phyloP scores from a whole-genome alignment of 2,329 filamentous ascomycete genomes.

The Cercospora berteroae region DNA sequence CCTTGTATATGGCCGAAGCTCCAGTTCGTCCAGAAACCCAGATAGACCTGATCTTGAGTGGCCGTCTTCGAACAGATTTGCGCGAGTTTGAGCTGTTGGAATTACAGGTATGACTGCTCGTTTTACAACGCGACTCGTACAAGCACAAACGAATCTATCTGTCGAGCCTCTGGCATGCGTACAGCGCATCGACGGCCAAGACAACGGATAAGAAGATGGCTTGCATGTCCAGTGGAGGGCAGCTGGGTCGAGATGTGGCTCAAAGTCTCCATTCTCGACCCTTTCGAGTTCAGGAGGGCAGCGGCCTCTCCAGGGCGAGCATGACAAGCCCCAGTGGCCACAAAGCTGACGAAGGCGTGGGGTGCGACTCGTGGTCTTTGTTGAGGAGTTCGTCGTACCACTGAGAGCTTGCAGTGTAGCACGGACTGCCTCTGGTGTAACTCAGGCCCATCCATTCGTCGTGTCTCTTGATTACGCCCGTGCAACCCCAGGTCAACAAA shows the following conservation, averaged over 20 bases:
- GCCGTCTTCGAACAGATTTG: not conserved
- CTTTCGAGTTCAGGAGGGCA: not conserved
- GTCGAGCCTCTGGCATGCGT: not conserved
- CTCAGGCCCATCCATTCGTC: no score
- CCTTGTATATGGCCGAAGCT: not conserved
- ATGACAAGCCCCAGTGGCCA: not conserved
- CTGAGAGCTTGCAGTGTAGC: no score
- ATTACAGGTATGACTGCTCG: no score
- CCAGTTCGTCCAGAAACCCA: not conserved
- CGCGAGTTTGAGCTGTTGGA: not conserved
- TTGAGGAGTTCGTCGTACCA: not conserved
- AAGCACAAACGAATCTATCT: no score
- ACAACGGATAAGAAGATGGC: not conserved
- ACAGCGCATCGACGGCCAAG: not conserved
- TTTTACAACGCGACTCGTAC: no score
- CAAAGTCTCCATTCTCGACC: not conserved
- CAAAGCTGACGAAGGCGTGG: not conserved
- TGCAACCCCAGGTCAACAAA: no score
- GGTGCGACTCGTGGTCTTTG: not conserved
- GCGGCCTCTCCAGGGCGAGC: not conserved
- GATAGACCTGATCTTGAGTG: not conserved
- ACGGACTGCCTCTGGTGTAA: no score
- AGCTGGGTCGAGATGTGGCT: not conserved
- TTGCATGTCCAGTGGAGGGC: not conserved
- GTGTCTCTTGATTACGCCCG: no score